Base-by-base conservation (phyloP, 805 yeast species). In the Ogataea zsoltii region DNA sequence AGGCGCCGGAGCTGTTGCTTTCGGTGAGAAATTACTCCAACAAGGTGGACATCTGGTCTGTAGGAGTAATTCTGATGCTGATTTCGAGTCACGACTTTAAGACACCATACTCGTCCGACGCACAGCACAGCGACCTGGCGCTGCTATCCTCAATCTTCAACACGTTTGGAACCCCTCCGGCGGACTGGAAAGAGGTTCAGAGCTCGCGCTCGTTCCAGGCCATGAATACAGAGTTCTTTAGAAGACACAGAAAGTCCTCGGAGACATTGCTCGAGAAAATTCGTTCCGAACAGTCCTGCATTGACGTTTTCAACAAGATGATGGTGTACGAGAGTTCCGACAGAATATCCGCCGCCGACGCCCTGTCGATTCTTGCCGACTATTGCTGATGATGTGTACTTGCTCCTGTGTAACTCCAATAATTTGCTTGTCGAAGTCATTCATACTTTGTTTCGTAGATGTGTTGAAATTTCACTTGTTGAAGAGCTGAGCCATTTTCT, bases 1-100 rank as follows among this genome's bases (percentile, higher is more conserved):
- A 85, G 48, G 82, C 94, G 0, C 92, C 95, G 0, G 96, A 88
- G 57, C 65, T 85, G 38, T 67, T 87, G 33, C 74, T 85, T 41
- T 86, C 88, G 0, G 64, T 76, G n/a, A 50, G 68, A 1, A 68
- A 71, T 48, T 88, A 88, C 57, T 66, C 74, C 2, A 61, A 58
- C 30, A 79, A 72, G 32, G 68, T 87, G 7, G 96, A 88, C 55
- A 69, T 85, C 13, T 88, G 96, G 96, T 69, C 86, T 1, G 60
- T 79, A 15, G 95, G 88, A 0, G 75, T 88, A 10, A 56, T 86
- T 2, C 54, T 82, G 39, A 77, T 83, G n/a, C 61, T 75, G 36
- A 52, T 88, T 25, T 74, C 75, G 50, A 66, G 79, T 25, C 26
- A 46, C 1, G 61, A 72, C 45, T 65, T 72, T 14, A 48, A 61